Conservation (phyloP, 2,329 filamentous ascomycete species). For the Ophiosphaerella herpotricha region DNA sequence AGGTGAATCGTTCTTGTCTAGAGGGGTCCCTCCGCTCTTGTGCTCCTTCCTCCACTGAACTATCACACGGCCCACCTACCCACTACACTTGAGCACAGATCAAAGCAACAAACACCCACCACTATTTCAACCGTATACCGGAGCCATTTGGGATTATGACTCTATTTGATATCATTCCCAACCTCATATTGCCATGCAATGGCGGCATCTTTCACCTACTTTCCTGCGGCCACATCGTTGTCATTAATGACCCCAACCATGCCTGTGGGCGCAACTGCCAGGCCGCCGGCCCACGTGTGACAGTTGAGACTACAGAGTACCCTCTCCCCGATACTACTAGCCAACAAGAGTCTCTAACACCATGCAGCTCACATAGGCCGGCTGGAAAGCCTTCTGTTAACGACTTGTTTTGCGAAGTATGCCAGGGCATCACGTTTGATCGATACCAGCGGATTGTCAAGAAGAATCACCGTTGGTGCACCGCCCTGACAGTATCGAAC, state of each 20-base stretch:
- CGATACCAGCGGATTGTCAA: conserved; percentile 4
- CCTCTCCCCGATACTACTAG: not conserved
- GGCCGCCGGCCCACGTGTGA: not conserved
- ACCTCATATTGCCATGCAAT: conserved; percentile 6
- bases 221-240: conserved; percentile 24
- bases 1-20: too few species aligned
- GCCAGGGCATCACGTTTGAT: conserved; percentile 16
- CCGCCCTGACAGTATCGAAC: conserved; percentile 9
- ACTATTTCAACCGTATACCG: too few species aligned
- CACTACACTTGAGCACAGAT: too few species aligned
- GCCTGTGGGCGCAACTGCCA: conserved; percentile 22
- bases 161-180: not conserved
- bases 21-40: too few species aligned
- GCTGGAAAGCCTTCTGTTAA: conserved; percentile 4
- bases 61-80: too few species aligned
- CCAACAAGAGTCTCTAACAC: not conserved
- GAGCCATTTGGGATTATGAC: not conserved
- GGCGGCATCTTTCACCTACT: conserved; percentile 17
- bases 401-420: conserved; percentile 21
- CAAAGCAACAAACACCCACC: too few species aligned
- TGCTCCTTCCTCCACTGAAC: too few species aligned
- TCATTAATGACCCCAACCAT: conserved; percentile 6
- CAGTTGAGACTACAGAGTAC: not conserved
- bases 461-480: conserved; percentile 5
- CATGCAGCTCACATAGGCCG: not conserved